A percentile compares a stretch with the other conserved stretches of the same genome.
phyloP scores from a whole-genome alignment of 2,329 filamentous ascomycete genomes.

The Magnaporthiopsis rhizophila region DNA sequence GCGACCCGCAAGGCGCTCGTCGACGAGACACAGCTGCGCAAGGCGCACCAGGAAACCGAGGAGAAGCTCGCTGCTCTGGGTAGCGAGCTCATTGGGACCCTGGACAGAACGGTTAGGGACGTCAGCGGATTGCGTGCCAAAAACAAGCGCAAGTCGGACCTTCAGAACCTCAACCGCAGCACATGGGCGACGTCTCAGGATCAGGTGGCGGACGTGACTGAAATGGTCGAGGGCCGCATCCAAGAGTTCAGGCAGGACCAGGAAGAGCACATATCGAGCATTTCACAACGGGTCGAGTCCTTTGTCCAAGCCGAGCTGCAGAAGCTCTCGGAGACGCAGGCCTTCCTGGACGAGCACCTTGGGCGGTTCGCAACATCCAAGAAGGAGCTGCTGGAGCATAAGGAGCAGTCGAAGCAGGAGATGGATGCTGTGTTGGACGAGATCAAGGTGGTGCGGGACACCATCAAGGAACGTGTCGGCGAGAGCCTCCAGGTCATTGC shows the following conservation, averaged over 20 bases:
- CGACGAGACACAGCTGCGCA: constrained; percentile 71
- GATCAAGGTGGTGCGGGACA: constrained; percentile 81
- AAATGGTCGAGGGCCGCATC: constrained; percentile 67
- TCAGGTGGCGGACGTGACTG: constrained; percentile 69
- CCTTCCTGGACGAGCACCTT: constrained; percentile 62
- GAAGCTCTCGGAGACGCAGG: constrained; percentile 61
- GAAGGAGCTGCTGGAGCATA: constrained; percentile 59
- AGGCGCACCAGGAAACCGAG: constrained; percentile 83
- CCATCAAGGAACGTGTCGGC: constrained; percentile 78
- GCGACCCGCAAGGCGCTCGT: constrained; percentile 68
- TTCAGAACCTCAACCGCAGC: constrained; percentile 71
- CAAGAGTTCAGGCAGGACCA: constrained; percentile 67
- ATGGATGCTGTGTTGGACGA: constrained; percentile 90
- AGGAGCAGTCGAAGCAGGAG: constrained; percentile 63
- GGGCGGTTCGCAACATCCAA: constrained; percentile 60
- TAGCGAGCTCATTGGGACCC: constrained; percentile 65
- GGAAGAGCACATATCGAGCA: constrained; percentile 55
- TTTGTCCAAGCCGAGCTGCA: constrained; percentile 72
- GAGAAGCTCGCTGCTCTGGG: constrained; percentile 66
- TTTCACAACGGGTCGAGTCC: constrained; percentile 63
- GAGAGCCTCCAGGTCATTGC: constrained; percentile 79
- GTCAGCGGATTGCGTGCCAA: constrained; percentile 79
- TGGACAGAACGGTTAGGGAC: constrained; percentile 71
- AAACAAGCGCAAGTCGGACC: constrained; percentile 73
- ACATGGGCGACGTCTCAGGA: constrained; percentile 71